These are phyloP conservation scores for Syzygium oleosum DNA, from an alignment of 345 rosid genomes.

Conservation along the genomic window DNA sequence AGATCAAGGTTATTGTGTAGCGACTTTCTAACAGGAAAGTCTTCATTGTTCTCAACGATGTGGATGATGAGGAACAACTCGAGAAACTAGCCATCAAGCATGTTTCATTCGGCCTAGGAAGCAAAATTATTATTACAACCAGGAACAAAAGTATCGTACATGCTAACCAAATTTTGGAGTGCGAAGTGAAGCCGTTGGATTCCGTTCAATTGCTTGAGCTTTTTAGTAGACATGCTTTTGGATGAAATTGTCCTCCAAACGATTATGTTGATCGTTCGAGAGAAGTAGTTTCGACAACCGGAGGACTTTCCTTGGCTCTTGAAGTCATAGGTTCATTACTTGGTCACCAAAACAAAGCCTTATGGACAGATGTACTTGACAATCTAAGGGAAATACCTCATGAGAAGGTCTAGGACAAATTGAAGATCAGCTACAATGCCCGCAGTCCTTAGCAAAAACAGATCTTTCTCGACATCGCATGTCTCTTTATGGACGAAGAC, in stretches of 20 bases:
- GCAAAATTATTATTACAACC: neutral
- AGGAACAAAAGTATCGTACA: neutral
- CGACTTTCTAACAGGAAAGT: neutral
- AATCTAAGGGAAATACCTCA: neutral
- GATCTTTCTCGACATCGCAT: neutral
- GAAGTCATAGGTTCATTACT: neutral
- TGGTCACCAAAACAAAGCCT: neutral
- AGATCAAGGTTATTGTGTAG: neutral
- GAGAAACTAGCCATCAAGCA: neutral
- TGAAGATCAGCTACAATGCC: neutral
- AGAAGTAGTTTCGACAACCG: neutral
- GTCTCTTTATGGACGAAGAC: neutral
- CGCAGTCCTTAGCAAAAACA: neutral
- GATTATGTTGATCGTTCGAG: neutral
- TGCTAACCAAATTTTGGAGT: neutral
- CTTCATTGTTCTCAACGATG: neutral
- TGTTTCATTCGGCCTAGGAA: neutral
- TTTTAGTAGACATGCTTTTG: neutral
- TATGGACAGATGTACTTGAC: neutral
- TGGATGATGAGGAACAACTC: neutral
- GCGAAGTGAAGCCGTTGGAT: neutral
- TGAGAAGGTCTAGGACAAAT: neutral
- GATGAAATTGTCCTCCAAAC: neutral
- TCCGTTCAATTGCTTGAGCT: rapidly evolving
- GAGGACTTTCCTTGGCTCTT: neutral